Base-by-base conservation (phyloP, 164 flowering plant genomes). In the Chimonanthus salicifolius region DNA sequence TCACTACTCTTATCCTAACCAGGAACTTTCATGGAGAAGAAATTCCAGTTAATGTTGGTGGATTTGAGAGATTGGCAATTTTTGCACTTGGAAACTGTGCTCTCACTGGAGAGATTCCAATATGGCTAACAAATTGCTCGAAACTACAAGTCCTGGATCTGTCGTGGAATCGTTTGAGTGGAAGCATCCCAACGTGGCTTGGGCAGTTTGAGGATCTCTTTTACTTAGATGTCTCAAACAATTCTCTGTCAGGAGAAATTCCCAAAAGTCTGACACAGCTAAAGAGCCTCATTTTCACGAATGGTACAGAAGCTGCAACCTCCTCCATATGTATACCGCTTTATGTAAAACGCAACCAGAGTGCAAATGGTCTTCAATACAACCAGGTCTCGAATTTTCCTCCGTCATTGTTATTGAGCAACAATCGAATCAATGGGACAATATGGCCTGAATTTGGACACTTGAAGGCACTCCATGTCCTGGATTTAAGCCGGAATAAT, bases 171-270 rank as follows among this genome's bases (percentile, higher is more conserved):
- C 86, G 60, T 64, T 75, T 93, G 65, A 70, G 74, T 73, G 98
- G 94, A 10, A 73, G 71, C 49, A 86, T 93, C 72, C 98, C 98
- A 50, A 69, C 82, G 2, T 88, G 94, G 93, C 82, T 91, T 72
- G 94, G 92, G 62, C 73, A 83, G 75, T 82, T 90, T 92, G 90
- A 90, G 75, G 78, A 70, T 60, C 76, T 93, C 69, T 91, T 91
- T 77, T 93, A 91, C 83, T 78, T 93, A 83, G 98, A 93, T 71
- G 75, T 93, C 73, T 93, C 97, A 0, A 89, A 93, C 74, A 93
- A 93, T 83, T 83, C 94, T 1, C 87, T 91, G 18, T 76, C 88
- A 0, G 97, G 98, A 50, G 91, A 87, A 71, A 84, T 91, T 45
- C 97, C 97, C 0, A 80, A 73, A 74, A 82, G 85, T 66, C 76